Base-by-base conservation (phyloP, 305 asterid species). In the Fraxinus dipetala region DNA sequence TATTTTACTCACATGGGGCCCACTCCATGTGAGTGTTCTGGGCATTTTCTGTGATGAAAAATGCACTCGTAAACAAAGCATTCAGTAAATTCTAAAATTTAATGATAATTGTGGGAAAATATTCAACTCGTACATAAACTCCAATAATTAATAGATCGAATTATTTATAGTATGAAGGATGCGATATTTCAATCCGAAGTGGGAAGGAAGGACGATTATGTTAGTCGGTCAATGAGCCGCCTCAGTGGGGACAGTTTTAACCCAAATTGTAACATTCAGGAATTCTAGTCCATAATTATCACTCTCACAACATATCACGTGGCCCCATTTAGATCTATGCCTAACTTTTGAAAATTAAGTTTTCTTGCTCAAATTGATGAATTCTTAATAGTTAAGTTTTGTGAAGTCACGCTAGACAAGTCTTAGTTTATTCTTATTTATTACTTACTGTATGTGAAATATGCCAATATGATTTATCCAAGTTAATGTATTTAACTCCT, bases 191-290 rank as follows among this genome's bases (percentile, higher is more conserved):
- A 28, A 28, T 67, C 6, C 10, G 24, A 20, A 8, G 30, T 20
- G 70, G 31, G 70, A 20, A 59, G 30, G 70, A 6, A n/a, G 73
- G 73, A 8, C 16, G 14, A 2, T 63, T 26, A 1, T 65, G 73
- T 24, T 7, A 26, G 36, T 67, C 38, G 2, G 35, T 80, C 83
- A 31, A 70, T 18, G 32, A 80, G 83, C 83, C 83, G 83, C 83
- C 83, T 70, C 48, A 6, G 78, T 72, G 67, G 77, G 69, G 32
- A 67, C 48, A 26, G 24, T 54, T 69, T 77, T 14, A 69, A 3
- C 18, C n/a, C 31, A 28, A 51, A 61, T 65, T 5, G 20, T 36
- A 24, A 67, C 63, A 65, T 63, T 32, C 30, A 65, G 20, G 38
- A 14, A 67, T 67, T 67, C 74, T 67, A 30, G 74, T 26, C 74